Evolutionary conservation across 2,329 filamentous ascomycete species (phyloP).

Genomic region (Diaporthe ampelina): DNA sequence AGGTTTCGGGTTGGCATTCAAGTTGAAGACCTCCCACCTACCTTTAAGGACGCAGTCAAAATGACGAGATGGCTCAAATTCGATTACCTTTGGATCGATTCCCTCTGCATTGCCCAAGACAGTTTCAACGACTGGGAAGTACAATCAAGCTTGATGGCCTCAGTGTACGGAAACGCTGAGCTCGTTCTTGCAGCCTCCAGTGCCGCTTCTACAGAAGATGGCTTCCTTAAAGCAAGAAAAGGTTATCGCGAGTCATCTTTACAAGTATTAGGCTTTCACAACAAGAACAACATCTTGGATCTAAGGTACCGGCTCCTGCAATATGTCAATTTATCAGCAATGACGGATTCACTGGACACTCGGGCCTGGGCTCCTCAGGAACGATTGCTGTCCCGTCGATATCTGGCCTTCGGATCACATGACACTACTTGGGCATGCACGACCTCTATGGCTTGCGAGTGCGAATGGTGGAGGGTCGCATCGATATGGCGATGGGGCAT

Average conservation of each 20-base stretch:
- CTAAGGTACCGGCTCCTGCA: too few species aligned
- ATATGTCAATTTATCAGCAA: too few species aligned
- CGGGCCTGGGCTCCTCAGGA: not conserved
- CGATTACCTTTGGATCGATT: not conserved
- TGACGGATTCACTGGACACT: too few species aligned
- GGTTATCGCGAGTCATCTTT: not conserved
- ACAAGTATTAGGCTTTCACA: too few species aligned
- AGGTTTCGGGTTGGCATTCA: not conserved
- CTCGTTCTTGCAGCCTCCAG: not conserved
- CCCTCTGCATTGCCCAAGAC: not conserved
- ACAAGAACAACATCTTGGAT: too few species aligned
- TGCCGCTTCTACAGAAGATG: not conserved
- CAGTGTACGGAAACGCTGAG: not conserved
- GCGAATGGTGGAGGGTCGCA: not conserved
- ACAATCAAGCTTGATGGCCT: not conserved
- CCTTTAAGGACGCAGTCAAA: not conserved
- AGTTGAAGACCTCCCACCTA: not conserved
- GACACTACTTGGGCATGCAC: not conserved
- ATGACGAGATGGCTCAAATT: not conserved
- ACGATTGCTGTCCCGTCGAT: not conserved
- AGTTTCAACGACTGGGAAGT: not conserved
- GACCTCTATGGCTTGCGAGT: not conserved
- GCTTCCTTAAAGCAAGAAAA: not conserved
- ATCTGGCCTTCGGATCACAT: not conserved
- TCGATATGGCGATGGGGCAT: fast-evolving